Evolutionary conservation across 225 moss, liverwort and hornwort species (phyloP), one percentile per base, ranked within the genome.

Genomic region (Polytrichum formosum): DNA sequence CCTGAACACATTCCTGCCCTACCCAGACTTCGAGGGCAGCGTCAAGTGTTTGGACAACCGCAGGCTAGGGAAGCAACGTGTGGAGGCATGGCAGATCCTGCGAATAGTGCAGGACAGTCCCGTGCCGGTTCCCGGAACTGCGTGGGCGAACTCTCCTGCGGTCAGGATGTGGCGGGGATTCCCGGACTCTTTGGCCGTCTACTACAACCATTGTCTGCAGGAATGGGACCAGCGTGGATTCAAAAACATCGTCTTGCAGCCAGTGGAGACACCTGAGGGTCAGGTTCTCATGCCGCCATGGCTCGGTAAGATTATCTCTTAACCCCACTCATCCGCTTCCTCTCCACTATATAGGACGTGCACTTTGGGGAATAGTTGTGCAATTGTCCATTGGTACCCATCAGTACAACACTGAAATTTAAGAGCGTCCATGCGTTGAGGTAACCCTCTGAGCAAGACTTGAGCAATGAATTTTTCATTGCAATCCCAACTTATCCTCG

Each of bases 111-210:
- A 79, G 76, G 83, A 74, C 21, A 77, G 83, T 67, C 66, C 81
- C 29, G 72, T 75, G 55, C 77, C 80, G 25, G 71, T 83, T 55
- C 74, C 71, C 25, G 80, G 81, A 17, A 76, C 71, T 61, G 81
- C 83, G 63, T 87, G 84, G 87, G 87, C 76, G 13, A 84, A 87
- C 58, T 68, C 87, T 1, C 84, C 87, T 0, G 87, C 79, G 9
- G 87, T 87, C 28, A 64, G 87, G n/a, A 87, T 87, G 87, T 87
- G 87, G 87, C 84, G 87, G n/a, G 87, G 87, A 29, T 79, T 79
- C 35, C 77, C 77, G 18, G 70, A 75, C 77, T 79, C 87, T 26
- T 78, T 88, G 64, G 55, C 33, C 3, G 33, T 79, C 53, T 88
- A 88, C 73, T 88, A 88, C 79, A 88, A 88, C 56, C 68, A 67